A percentile compares a stretch with the other conserved stretches of the same genome.
Evolutionary conservation across 208 protist genomes (phyloP).

Genomic region (Sergeia podlipaevii): DNA sequence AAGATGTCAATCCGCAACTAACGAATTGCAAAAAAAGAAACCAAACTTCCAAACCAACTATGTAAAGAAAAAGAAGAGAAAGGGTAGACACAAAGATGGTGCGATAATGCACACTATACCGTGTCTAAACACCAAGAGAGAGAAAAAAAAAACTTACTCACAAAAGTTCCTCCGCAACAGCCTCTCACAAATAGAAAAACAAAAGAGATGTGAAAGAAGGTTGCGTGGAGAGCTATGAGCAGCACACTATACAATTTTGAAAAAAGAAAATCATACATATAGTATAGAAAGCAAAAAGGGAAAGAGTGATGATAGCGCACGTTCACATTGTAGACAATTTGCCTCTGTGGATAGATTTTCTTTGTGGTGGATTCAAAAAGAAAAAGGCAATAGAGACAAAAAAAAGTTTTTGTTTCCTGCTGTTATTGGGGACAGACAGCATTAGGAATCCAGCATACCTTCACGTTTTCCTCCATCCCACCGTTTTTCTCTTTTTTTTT

Average conservation of each 20-base stretch:
- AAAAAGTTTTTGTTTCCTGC: no score
- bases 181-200: background rate
- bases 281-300: background rate
- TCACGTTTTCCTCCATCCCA: no score
- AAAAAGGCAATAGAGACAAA: background rate
- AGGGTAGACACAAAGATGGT: background rate
- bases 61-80: constrained; percentile 6
- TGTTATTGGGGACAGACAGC: no score
- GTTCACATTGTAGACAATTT: no score
- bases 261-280: background rate
- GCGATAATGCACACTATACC: background rate
- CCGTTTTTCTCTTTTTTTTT: constrained; percentile 2
- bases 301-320: no score
- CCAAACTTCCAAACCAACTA: background rate
- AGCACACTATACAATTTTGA: background rate
- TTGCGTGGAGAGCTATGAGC: background rate
- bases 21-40: background rate
- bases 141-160: background rate
- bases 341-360: no score
- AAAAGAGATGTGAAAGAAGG: constrained; percentile 18
- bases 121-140: background rate
- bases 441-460: no score
- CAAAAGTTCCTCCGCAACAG: background rate
- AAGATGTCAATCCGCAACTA: background rate
- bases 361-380: no score